Evolutionary conservation across 495 filamentous ascomycete genomes (phyloP).

Genomic region (Lophiostoma macrostomum): DNA sequence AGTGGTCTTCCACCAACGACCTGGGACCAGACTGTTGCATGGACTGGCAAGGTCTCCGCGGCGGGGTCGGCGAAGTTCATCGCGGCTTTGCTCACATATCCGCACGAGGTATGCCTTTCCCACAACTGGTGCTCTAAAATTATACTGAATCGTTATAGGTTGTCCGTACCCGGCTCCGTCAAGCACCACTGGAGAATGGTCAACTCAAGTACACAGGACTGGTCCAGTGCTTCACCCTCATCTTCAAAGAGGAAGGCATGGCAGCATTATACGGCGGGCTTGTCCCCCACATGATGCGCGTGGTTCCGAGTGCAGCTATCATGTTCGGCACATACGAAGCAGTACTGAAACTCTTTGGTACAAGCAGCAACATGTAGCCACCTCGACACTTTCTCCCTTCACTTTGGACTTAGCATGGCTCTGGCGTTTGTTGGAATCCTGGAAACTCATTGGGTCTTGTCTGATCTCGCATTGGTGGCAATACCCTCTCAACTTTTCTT

Average conservation of each 20-base stretch:
- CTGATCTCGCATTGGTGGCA: too few species aligned
- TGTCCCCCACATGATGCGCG: slow-evolving; percentile 80
- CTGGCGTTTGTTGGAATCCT: not conserved
- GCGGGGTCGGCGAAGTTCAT: slow-evolving; percentile 79
- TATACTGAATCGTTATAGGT: slow-evolving; percentile 49
- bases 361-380: slow-evolving; percentile 34
- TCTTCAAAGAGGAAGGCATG: slow-evolving; percentile 83
- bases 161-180: slow-evolving; percentile 74
- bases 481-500: too few species aligned
- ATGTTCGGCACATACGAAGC: slow-evolving; percentile 91
- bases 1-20: slow-evolving; percentile 54
- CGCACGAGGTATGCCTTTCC: slow-evolving; percentile 63
- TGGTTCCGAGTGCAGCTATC: slow-evolving; percentile 83
- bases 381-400: not conserved
- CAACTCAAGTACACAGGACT: slow-evolving; percentile 78
- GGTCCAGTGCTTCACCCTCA: slow-evolving; percentile 73
- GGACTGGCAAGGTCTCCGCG: slow-evolving; percentile 69
- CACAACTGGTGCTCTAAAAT: not conserved
- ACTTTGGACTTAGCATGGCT: not conserved
- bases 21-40: slow-evolving; percentile 64
- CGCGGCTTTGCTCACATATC: slow-evolving; percentile 78
- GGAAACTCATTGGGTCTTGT: too few species aligned
- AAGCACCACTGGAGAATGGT: slow-evolving; percentile 71
- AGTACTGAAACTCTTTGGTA: slow-evolving; percentile 54
- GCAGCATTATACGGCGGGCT: slow-evolving; percentile 78